Evolutionary conservation across 257 asterid genomes (phyloP).

Genomic region (Ilex aquifolium): DNA sequence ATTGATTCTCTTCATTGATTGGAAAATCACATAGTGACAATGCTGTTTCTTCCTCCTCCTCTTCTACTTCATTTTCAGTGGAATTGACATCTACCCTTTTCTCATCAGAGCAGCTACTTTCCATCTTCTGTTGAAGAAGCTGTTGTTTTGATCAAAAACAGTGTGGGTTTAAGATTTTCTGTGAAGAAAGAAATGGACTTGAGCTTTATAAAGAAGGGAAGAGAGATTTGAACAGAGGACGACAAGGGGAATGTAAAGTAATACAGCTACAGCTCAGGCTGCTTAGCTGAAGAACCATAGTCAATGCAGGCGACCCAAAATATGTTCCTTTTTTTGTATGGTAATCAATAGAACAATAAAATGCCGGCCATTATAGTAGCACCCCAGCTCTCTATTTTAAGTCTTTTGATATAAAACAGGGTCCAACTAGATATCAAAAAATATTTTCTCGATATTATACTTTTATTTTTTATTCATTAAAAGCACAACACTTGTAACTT

Average conservation of each 20-base stretch:
- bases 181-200: no score
- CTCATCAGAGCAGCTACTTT: slow-evolving; percentile 4
- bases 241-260: slow-evolving; percentile 32
- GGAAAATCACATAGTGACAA: slow-evolving; percentile 83
- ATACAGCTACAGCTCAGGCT: no score
- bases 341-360: slow-evolving; percentile 17
- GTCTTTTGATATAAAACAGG: no score
- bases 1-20: slow-evolving; percentile 19
- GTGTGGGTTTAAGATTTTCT: neutral
- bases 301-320: slow-evolving; percentile 21
- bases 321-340: slow-evolving; percentile 33
- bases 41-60: slow-evolving; percentile 49
- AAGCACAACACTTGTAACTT: no score
- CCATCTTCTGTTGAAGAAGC: neutral
- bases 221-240: slow-evolving; percentile 17
- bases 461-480: no score
- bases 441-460: no score
- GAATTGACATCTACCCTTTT: slow-evolving; percentile 14
- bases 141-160: neutral
- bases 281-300: neutral
- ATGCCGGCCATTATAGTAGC: slow-evolving; percentile 23
- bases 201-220: neutral
- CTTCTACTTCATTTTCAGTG: neutral
- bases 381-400: no score
- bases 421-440: no score